phyloP scores from a whole-genome alignment of 352 stramenopile genomes.

The Globisporangium yorkense region DNA sequence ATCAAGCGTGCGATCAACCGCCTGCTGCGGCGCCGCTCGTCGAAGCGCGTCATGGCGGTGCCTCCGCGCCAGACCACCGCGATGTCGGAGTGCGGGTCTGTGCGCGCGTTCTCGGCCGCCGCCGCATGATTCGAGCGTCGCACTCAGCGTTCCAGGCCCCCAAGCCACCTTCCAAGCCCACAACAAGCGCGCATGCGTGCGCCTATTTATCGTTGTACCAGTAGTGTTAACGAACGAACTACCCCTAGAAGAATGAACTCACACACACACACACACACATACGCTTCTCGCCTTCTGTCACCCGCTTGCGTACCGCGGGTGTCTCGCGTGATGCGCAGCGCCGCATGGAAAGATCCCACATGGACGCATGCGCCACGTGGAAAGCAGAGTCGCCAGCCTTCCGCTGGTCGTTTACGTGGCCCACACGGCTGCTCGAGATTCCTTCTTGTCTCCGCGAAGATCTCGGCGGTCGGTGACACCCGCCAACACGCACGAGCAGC shows the following conservation, averaged over 20 bases:
- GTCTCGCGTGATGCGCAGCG: neutral
- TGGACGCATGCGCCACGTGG: neutral
- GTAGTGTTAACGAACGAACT: neutral
- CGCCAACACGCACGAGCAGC: too few species aligned
- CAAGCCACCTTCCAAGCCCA: neutral
- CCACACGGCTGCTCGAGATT: neutral
- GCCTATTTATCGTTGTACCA: conserved; percentile 9
- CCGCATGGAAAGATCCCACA: neutral
- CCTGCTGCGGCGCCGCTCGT: conserved; percentile 33
- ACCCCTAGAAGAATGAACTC: neutral
- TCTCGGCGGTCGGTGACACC: neutral
- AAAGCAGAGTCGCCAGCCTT: neutral
- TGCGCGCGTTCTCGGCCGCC: conserved; percentile 1
- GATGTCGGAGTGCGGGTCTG: conserved; percentile 9
- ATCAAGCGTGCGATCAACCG: conserved; percentile 39
- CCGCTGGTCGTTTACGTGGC: too few species aligned
- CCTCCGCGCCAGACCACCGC: conserved; percentile 9
- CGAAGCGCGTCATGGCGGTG: conserved; percentile 45
- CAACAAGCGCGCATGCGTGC: neutral
- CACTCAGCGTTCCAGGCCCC: neutral
- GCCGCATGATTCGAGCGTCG: neutral
- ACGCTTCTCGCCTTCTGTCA: neutral
- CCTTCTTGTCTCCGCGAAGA: neutral
- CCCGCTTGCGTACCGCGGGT: too few species aligned
- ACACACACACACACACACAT: neutral